Base-by-base conservation (phyloP, 352 stramenopile species). In the Globisporangium megalacanthum region DNA sequence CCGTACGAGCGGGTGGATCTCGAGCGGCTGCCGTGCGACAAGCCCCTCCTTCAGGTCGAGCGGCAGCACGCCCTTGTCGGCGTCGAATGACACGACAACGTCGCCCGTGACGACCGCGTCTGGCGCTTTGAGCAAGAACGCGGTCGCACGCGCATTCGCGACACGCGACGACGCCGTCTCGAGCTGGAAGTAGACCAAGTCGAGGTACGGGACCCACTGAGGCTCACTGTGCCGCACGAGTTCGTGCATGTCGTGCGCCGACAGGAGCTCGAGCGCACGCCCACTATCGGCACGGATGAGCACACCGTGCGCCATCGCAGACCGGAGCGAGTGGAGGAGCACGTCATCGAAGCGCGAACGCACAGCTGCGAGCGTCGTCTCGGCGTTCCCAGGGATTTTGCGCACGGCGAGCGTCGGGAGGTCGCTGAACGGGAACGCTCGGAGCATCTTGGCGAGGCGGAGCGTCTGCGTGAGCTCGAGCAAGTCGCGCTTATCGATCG, bases 41-140 rank as follows among this genome's bases (percentile, higher is more conserved):
- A 92, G 92, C 0, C 65, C 77, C 59, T 94, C 73, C 10, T 84
- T 83, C 15, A 94, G 53, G 56, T 89, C 65, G 29, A 94, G 52
- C 13, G 69, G 49, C 9, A 92, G 33, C 20, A 73, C 77, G 37
- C 64, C 78, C 7, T 68, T 71, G 0, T 83, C 66, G 0, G 72
- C 29, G 51, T 92, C 71, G 50, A 89, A 61, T 1, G 76, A 70
- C 46, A 94, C 77, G 20, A 94, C 68, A 48, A 94, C 56, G 45
- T 92, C 72, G 13, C 83, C 79, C 11, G 37, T 60, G 10, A 86
- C 55, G 14, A 56, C 37, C 17, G 39, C 36, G n/a, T 31, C 53
- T 6, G 60, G 49, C 33, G 58, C 54, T 46, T 73, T 70, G n/a
- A 86, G 50, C 15, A 91, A 35, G 54, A 91, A 86, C 4, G 69